Conservation (phyloP, 208 protist genomes). For the Lotmaria passim region DNA sequence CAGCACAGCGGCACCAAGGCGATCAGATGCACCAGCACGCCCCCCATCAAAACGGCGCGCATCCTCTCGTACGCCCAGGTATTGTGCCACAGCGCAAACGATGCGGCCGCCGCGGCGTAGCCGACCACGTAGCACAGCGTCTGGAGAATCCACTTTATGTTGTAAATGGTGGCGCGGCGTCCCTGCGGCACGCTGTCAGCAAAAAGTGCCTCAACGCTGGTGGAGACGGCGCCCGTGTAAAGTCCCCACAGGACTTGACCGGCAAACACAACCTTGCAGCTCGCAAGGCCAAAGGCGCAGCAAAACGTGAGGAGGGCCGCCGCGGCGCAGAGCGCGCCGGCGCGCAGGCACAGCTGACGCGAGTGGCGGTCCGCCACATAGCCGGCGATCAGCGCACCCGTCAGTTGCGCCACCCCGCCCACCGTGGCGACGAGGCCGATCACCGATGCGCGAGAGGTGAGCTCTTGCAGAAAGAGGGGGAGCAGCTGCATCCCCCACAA, state of each 20-base stretch:
- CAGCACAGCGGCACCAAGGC: conserved; percentile 31
- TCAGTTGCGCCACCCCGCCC: conserved; percentile 47
- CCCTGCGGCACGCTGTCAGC: conserved; percentile 58
- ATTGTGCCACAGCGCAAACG: conserved; percentile 49
- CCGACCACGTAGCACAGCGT: conserved; percentile 62
- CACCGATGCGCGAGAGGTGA: conserved; percentile 9
- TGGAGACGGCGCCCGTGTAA: conserved; percentile 48
- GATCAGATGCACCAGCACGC: conserved; percentile 24
- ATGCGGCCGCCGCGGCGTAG: conserved; percentile 37
- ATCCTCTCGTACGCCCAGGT: conserved; percentile 39
- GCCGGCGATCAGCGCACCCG: conserved; percentile 36
- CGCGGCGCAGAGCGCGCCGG: conserved; percentile 34
- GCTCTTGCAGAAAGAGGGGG: conserved; percentile 41
- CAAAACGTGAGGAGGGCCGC: conserved; percentile 33
- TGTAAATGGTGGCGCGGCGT: conserved; percentile 55
- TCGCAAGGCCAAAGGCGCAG: conserved; percentile 3
- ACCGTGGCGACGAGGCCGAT: conserved; percentile 42
- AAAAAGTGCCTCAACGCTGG: conserved; percentile 64
- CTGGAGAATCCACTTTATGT: conserved; percentile 75
- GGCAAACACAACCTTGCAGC: conserved; percentile 17
- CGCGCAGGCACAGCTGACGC: conserved; percentile 32
- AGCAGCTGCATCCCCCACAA: conserved; percentile 57
- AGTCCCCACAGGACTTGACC: conserved; percentile 52
- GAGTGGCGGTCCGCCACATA: conserved; percentile 17
- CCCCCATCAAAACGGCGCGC: conserved; percentile 36